phyloP scores from a whole-genome alignment of 345 rosid genomes.

The Moringa oleifera region DNA sequence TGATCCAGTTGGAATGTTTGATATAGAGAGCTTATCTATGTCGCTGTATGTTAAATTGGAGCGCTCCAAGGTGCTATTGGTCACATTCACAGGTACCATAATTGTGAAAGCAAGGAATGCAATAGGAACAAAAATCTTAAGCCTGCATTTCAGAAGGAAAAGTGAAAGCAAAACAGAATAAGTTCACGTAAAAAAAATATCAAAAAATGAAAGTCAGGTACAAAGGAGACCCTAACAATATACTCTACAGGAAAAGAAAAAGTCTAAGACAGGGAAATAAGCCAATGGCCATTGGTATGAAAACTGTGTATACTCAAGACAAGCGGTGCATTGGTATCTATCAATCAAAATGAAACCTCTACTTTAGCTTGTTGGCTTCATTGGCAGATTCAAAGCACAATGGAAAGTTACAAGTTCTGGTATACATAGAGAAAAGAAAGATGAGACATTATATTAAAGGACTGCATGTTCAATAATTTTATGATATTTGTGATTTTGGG shows the following conservation, averaged over 20 bases:
- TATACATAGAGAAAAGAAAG: too few species aligned
- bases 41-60: slow-evolving; percentile 53
- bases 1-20: slow-evolving; percentile 78
- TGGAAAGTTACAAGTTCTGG: too few species aligned
- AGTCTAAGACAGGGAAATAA: background rate
- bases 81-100: slow-evolving; percentile 90
- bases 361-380: background rate
- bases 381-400: background rate
- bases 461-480: too few species aligned
- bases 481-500: too few species aligned
- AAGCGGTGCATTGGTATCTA: background rate
- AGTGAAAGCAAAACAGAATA: background rate
- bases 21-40: slow-evolving; percentile 84
- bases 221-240: background rate
- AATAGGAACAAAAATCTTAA: slow-evolving; percentile 79
- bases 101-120: slow-evolving; percentile 62
- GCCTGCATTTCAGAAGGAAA: slow-evolving; percentile 40
- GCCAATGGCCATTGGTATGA: too few species aligned
- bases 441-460: too few species aligned
- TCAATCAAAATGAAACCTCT: background rate
- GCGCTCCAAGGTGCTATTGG: slow-evolving; percentile 54
- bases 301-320: background rate
- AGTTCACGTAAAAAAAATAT: background rate
- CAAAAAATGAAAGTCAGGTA: background rate
- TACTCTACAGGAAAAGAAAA: background rate